Conservation (phyloP, 1,284 basidiomycete genomes). For the Marasmius sp. region DNA sequence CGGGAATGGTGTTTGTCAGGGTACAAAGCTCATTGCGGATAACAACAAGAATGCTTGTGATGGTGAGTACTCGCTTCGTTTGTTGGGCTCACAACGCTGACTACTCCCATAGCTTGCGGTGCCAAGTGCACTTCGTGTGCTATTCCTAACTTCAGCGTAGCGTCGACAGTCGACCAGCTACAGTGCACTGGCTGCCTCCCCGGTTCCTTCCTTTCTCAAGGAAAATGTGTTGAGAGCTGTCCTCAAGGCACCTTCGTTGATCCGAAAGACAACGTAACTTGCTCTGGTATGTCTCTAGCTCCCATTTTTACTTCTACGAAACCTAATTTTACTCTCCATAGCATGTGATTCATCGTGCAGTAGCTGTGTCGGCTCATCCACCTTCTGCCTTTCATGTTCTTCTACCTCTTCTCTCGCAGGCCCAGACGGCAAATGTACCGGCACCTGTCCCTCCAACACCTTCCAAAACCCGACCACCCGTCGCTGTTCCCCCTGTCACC, state of each 20-base stretch:
- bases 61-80: conserved; percentile 46
- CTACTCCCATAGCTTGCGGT: conserved; percentile 56
- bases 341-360: conserved; percentile 75
- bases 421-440: conserved; percentile 68
- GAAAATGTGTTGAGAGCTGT: conserved; percentile 66
- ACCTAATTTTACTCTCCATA: conserved; percentile 26
- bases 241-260: conserved; percentile 72
- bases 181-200: conserved; percentile 78
- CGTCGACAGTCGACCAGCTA: conserved; percentile 61
- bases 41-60: conserved; percentile 80
- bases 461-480: conserved; percentile 55
- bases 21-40: conserved; percentile 71
- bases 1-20: conserved; percentile 69
- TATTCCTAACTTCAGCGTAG: conserved; percentile 67
- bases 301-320: conserved; percentile 3
- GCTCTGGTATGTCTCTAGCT: conserved; percentile 48
- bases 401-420: conserved; percentile 45
- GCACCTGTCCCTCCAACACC: conserved; percentile 68
- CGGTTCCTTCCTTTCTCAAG: conserved; percentile 71
- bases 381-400: conserved; percentile 73
- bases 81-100: background rate
- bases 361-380: conserved; percentile 63
- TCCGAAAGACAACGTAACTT: conserved; percentile 68
- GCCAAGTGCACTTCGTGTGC: conserved; percentile 76
- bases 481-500: conserved; percentile 71